Evolutionary conservation across 306 rosid genomes (phyloP), one percentile per base, ranked within the genome.

Genomic region (Phaseolus lunatus): DNA sequence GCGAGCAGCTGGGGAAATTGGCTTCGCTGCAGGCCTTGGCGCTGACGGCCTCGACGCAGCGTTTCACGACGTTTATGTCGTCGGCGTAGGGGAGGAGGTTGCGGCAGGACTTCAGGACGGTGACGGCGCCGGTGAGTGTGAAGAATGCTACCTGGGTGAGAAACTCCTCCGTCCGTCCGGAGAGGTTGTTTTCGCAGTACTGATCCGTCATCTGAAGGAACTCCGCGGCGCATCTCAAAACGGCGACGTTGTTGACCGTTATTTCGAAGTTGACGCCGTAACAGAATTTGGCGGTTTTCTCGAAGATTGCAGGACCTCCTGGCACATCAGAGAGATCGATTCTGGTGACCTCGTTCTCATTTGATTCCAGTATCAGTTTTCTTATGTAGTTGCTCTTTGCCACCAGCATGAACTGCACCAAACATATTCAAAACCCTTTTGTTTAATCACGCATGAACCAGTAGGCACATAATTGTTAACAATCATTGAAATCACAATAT

Each of bases 271-370:
- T 93, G 29, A 90, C 89, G 16, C 93, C 90, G 70, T 93, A 93
- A 24, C 97, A 93, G 85, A 93, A 93, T 52, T 88, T 93, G n/a
- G 97, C 97, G 4, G 94, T 92, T 70, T 90, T 89, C 87, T 93
- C 96, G 39, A 90, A 93, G 80, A 80, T 87, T 67, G 81, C 90
- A 0, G 93, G 82, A 0, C 97, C 97, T 63, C 97, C 97, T 0
- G 96, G 97, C 27, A 90, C 84, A 35, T 84, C 80, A 0, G 94
- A 77, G 22, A 93, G 90, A 64, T 85, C 47, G 76, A 93, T 86
- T 70, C 76, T 76, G 45, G 89, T 86, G 4, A 93, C 76, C 19
- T 88, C 92, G 1, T 84, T 82, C 58, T 89, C 88, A 5, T 82
- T 43, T 0, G 92, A 85, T 20, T 90, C 94, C 83, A 85, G 14